Percentiles rank a stretch among this genome's conserved stretches.
Conservation (phyloP, 345 rosid species). For the Populus simonii region DNA sequence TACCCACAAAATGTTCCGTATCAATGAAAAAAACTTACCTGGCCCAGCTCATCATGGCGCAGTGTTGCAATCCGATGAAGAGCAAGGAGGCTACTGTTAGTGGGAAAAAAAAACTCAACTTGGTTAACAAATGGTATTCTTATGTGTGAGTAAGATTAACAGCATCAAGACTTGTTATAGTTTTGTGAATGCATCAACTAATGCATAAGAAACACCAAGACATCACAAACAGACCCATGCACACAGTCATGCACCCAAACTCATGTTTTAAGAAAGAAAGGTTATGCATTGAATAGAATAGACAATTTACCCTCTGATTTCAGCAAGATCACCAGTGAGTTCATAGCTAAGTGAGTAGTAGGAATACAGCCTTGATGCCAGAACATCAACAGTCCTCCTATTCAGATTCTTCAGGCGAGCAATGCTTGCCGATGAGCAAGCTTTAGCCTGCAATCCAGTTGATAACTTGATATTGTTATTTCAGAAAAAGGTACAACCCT, state of each 20-base stretch:
- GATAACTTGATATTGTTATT: not conserved
- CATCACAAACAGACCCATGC: not conserved
- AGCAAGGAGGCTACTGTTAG: slow-evolving; percentile 62
- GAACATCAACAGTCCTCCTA: slow-evolving; percentile 73
- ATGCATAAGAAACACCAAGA: not conserved
- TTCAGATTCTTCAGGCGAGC: slow-evolving; percentile 62
- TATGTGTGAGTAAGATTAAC: not conserved
- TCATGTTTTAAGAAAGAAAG: not conserved
- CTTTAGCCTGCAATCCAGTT: slow-evolving; percentile 60
- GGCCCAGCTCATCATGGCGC: slow-evolving; percentile 88
- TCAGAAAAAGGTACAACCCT: not conserved
- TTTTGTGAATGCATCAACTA: not conserved
- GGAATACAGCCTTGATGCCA: slow-evolving; percentile 74
- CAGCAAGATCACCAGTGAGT: slow-evolving; percentile 73
- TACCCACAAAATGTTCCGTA: not conserved
- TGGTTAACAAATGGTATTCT: not conserved
- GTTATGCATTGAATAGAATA: not conserved
- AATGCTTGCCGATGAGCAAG: slow-evolving; percentile 78
- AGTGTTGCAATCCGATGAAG: slow-evolving; percentile 79
- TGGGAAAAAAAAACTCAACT: slow-evolving; percentile 8
- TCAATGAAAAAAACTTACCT: slow-evolving; percentile 40
- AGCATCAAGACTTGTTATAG: not conserved
- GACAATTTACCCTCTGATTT: slow-evolving; percentile 64
- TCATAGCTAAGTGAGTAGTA: slow-evolving; percentile 81
- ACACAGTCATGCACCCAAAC: not conserved